Evolutionary conservation across 805 yeast genomes (phyloP), one percentile per base, ranked within the genome.

Genomic region (Torulaspora indica): DNA sequence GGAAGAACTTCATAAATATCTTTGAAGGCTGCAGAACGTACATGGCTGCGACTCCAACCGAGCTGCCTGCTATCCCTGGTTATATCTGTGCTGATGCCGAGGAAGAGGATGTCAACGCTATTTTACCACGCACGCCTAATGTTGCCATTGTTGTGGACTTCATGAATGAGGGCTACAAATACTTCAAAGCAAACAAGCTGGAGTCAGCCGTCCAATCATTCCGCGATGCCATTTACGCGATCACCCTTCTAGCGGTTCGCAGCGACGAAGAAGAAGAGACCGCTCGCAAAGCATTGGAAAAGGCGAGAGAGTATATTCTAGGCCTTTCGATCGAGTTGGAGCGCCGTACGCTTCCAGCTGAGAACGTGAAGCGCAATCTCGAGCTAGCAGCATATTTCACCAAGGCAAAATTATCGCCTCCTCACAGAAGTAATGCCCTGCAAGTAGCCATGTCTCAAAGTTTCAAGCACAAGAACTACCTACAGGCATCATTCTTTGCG

Each of bases 381-480:
- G 98, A 93, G 67, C 72, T 93, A 54, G 98, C 98, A 5, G 95
- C 98, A 1, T 91, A 91, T 68, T 95, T 93, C 73, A 88, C 98
- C 10, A 81, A 78, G 61, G 82, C 90, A 22, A 78, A 84, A 52
- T 75, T 93, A 55, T 87, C 84, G 52, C 81, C 85, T 28, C 82
- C 84, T 6, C 98, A 93, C 67, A 78, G 84, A 47, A 78, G 83
- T 42, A 83, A 88, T 60, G 96, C 98, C 9, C 74, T 89, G 57
- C 95, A 88, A 64, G 96, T 89, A 45, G 98, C 99, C 31, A 85
- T 91, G 93, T 81, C 85, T 35, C 95, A 87, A 71, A 79, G 93
- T 31, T 89, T 86, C 76, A 86, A 85, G 63, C 75, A 83, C 63
- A 89, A 90, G 66, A 91, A 93, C 69, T 93, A 70, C 69, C 82